phyloP scores from a whole-genome alignment of 805 yeast genomes.

The Wickerhamiella australiensis region DNA sequence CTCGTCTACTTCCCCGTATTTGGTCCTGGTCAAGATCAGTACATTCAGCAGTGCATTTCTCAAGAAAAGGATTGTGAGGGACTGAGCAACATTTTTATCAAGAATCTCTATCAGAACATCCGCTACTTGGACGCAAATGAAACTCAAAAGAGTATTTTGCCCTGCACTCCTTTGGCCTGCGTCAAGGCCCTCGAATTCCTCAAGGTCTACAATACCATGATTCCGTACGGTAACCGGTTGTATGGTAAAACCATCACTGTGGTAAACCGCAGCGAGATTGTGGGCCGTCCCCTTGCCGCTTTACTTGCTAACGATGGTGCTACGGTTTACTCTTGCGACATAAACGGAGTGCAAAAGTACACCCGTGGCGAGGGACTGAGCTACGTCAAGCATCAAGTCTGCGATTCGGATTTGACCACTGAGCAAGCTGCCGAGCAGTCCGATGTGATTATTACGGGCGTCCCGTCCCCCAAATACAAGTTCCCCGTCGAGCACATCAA shows the following conservation, averaged over 20 bases:
- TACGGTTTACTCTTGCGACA: conserved; percentile 80
- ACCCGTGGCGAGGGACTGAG: conserved; percentile 88
- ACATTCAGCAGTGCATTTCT: conserved; percentile 85
- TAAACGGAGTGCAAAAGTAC: conserved; percentile 76
- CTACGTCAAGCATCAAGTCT: conserved; percentile 70
- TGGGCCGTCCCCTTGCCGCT: conserved; percentile 95
- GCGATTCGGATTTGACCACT: conserved; percentile 40
- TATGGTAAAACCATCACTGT: conserved; percentile 87
- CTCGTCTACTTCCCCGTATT: conserved; percentile 97
- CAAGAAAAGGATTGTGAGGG: conserved; percentile 95
- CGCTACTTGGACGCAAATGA: conserved; percentile 62
- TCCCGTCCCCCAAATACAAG: conserved; percentile 71
- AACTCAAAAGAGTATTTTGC: conserved; percentile 70
- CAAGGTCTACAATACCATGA: conserved; percentile 69
- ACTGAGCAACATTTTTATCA: conserved; percentile 76
- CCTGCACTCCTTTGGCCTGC: conserved; percentile 92
- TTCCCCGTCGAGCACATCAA: conserved; percentile 71
- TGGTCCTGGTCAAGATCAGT: conserved; percentile 90
- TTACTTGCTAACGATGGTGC: conserved; percentile 96
- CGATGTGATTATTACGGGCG: conserved; percentile 93
- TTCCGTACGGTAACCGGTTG: conserved; percentile 81
- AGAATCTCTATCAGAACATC: conserved; percentile 87
- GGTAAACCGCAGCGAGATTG: conserved; percentile 91
- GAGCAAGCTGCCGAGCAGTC: conserved; percentile 59
- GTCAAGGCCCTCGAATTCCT: conserved; percentile 86